Base-by-base conservation (phyloP, 805 yeast genomes). In the Blastobotrys robertii region DNA sequence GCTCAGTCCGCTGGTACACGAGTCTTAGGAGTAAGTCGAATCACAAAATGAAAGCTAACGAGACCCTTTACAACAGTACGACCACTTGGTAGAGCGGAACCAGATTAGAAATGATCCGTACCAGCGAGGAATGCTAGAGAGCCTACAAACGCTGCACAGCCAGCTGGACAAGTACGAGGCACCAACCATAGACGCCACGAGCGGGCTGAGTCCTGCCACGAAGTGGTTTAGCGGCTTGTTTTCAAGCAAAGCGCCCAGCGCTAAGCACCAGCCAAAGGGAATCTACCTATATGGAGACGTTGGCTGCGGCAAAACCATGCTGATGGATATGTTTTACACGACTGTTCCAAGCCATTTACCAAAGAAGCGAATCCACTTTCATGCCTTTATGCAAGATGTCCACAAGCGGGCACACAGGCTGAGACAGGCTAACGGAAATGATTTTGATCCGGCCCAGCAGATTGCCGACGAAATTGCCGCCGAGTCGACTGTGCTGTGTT, bases 271-370 rank as follows among this genome's bases (percentile, higher is more conserved):
- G n/a, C 95, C 92, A 2, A 69, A 73, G 50, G 98, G 98, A 3
- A 81, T 92, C 6, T 92, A 92, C 56, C 69, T 92, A 28, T 92
- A 84, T 62, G 98, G 98, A 15, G 97, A 92, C 61, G 98, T 92
- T 35, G 98, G 98, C 1, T 88, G 97, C 63, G 98, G 98, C 3
- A 90, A 92, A 59, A 92, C 98, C 6, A 90, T 92, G 97, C 68
- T 92, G 47, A 90, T 92, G 97, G 97, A 92, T 62, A 68, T 92
- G 51, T 92, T 92, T 56, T 92, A 88, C 63, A 68, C 76, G 14
- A 85, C 95, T 0, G 73, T 90, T 12, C 97, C 97, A 0, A 41
- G 63, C 0, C 84, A 82, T 57, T 67, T 92, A 45, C 73, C 90
- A 9, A 86, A 87, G 56, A 73, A 70, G 53, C 72, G 98, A 50